Evolutionary conservation across 352 stramenopile species (phyloP).

Genomic region (Phytophthora fragariae): DNA sequence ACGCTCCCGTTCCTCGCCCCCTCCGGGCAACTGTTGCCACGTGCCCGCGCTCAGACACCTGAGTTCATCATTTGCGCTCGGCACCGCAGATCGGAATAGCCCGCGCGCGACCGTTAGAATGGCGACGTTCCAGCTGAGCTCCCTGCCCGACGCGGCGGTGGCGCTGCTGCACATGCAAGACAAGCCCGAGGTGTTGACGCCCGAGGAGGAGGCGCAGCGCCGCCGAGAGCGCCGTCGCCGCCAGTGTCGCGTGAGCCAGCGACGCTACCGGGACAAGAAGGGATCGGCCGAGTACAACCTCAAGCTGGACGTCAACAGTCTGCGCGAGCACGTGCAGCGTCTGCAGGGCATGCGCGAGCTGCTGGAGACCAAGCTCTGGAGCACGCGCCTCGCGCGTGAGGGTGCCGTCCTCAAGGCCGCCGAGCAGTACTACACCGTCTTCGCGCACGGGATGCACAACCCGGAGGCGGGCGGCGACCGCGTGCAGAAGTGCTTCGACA

Average conservation of each 20-base stretch:
- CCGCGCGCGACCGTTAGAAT: slow-evolving; percentile 1
- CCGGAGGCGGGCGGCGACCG: slow-evolving; percentile 40
- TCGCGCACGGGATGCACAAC: slow-evolving; percentile 62
- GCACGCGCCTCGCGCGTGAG: slow-evolving; percentile 41
- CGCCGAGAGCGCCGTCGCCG: slow-evolving; percentile 53
- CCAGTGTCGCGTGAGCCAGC: slow-evolving; percentile 76
- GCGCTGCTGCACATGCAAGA: background rate
- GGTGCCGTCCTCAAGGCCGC: slow-evolving; percentile 57
- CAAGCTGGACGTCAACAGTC: slow-evolving; percentile 66
- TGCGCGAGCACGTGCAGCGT: slow-evolving; percentile 66
- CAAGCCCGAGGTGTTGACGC: background rate
- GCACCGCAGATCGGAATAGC: slow-evolving; percentile 12
- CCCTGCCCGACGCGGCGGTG: background rate
- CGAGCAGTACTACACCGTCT: slow-evolving; percentile 74
- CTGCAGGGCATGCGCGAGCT: slow-evolving; percentile 51
- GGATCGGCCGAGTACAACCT: slow-evolving; percentile 74
- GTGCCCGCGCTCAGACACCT: background rate
- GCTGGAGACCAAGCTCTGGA: slow-evolving; percentile 58
- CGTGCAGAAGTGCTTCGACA: slow-evolving; percentile 54
- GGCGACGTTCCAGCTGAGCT: slow-evolving; percentile 2
- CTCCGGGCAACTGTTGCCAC: background rate
- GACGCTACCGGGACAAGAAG: slow-evolving; percentile 76
- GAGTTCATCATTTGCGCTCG: slow-evolving; percentile 13
- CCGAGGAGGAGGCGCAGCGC: slow-evolving; percentile 14
- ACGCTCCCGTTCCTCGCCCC: background rate